These are phyloP conservation scores for Voacanga thouarsii DNA, from an alignment of 257 asterid genomes.

Conservation along the genomic window DNA sequence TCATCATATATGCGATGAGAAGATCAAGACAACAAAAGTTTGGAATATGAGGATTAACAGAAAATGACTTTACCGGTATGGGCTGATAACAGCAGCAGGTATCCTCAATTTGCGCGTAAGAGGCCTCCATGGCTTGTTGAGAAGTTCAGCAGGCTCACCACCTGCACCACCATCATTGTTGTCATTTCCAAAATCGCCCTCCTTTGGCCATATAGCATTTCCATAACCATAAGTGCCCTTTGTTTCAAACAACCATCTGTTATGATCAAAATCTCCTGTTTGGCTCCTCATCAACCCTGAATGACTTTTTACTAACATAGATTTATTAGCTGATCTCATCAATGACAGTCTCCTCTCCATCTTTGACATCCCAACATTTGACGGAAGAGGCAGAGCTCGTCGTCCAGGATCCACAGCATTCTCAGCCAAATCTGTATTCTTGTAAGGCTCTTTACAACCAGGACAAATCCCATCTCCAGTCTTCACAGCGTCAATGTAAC, in stretches of 20 bases:
- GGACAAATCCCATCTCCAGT: constrained; percentile 31
- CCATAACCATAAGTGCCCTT: constrained; percentile 93
- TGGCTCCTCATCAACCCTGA: constrained; percentile 71
- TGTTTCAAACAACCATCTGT: constrained; percentile 75
- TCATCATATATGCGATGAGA: not conserved
- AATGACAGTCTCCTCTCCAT: constrained; percentile 75
- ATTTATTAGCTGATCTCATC: constrained; percentile 66
- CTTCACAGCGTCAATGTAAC: constrained; percentile 30
- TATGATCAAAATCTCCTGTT: constrained; percentile 83
- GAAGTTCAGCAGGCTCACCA: constrained; percentile 57
- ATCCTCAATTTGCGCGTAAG: constrained; percentile 80
- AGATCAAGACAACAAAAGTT: constrained; percentile 8
- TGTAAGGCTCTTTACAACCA: constrained; percentile 32
- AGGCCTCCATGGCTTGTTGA: constrained; percentile 83
- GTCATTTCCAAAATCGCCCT: constrained; percentile 48
- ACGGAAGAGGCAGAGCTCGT: constrained; percentile 54
- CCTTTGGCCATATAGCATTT: constrained; percentile 92
- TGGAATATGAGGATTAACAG: not conserved
- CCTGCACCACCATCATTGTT: constrained; percentile 21
- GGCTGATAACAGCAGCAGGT: constrained; percentile 77
- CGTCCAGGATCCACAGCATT: constrained; percentile 36
- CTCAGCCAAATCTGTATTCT: constrained; percentile 23
- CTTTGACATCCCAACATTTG: constrained; percentile 62
- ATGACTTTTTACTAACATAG: constrained; percentile 53
- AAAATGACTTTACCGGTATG: constrained; percentile 53